Evolutionary conservation across 192 early-diverging fungal species (phyloP).

Genomic region (Diversispora eburnea): DNA sequence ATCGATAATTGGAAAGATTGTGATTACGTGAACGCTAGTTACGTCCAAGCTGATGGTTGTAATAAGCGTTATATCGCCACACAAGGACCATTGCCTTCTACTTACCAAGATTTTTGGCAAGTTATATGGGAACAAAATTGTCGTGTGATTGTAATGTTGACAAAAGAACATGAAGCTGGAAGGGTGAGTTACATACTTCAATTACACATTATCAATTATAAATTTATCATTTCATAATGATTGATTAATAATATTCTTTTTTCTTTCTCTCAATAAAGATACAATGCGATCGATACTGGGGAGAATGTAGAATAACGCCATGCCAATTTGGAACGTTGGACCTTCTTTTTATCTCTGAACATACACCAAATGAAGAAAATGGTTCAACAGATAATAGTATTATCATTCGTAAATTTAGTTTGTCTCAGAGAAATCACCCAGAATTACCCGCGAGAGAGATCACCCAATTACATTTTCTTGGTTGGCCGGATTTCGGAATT

Average conservation of each 20-base stretch:
- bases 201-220: too few relatives aligned
- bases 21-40: slow-evolving; percentile 46
- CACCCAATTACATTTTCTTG: slow-evolving; percentile 81
- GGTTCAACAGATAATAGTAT: slow-evolving; percentile 39
- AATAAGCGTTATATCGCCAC: slow-evolving; percentile 52
- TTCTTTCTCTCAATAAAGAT: slow-evolving; percentile 32
- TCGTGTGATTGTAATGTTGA: slow-evolving; percentile 91
- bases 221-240: not conserved
- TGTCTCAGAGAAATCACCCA: slow-evolving; percentile 30
- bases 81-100: slow-evolving; percentile 76
- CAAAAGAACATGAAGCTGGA: slow-evolving; percentile 74
- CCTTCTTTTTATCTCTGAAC: slow-evolving; percentile 54
- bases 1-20: slow-evolving; percentile 34
- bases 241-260: not conserved
- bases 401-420: slow-evolving; percentile 52
- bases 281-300: slow-evolving; percentile 94
- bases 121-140: slow-evolving; percentile 90
- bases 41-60: slow-evolving; percentile 35
- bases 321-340: slow-evolving; percentile 49
- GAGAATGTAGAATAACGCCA: slow-evolving; percentile 39
- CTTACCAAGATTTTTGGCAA: slow-evolving; percentile 90
- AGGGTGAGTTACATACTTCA: not conserved
- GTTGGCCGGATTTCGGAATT: slow-evolving; percentile 88
- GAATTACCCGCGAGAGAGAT: slow-evolving; percentile 41
- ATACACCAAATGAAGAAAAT: slow-evolving; percentile 39